Base-by-base conservation (phyloP, 345 rosid species). In the Hibiscus tridactylites region DNA sequence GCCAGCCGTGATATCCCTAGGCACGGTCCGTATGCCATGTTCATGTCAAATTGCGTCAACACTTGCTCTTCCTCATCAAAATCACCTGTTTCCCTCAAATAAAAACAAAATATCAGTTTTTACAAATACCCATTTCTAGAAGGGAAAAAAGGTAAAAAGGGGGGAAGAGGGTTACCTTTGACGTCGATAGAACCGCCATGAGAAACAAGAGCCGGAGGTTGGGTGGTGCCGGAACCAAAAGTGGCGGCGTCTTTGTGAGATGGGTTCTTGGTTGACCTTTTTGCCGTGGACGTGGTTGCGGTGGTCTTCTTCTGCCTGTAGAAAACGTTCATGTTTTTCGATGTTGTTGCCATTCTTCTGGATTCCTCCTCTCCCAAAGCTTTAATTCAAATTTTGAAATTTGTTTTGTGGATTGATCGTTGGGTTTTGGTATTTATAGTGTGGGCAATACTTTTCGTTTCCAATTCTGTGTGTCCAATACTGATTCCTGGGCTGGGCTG, bases 11-110 rank as follows among this genome's bases (percentile, higher is more conserved):
- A 78, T 86, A 92, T 87, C 56, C 98, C 95, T 54, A 88, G 54
- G 71, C 98, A 92, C 0, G 96, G 98, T 28, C 98, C 98, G 15
- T 85, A 92, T 0, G 88, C 82, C 82, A 88, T 87, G 87, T 87
- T 82, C 93, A 92, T 85, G 82, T 92, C 96, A 70, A 92, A 92
- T 57, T 88, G 88, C 82, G 86, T 86, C 49, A 90, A 72, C 52
- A 80, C 76, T 58, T 79, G 82, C 78, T 90, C 96, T 13, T 71
- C 39, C 66, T 82, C 71, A 28, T 74, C 83, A 49, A 74, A 78
- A 65, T 77, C 90, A 37, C 75, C 96, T 92, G 75, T 61, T 62
- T 3, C 19, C 28, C 17, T 12, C 3, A 49, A 35, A 78, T 9
- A 9, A 46, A 31, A 26, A 60, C 16, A 60, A 44, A 29, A 65